Conservation (phyloP, 1,284 basidiomycete genomes). For the Cystobasidium sp. region DNA sequence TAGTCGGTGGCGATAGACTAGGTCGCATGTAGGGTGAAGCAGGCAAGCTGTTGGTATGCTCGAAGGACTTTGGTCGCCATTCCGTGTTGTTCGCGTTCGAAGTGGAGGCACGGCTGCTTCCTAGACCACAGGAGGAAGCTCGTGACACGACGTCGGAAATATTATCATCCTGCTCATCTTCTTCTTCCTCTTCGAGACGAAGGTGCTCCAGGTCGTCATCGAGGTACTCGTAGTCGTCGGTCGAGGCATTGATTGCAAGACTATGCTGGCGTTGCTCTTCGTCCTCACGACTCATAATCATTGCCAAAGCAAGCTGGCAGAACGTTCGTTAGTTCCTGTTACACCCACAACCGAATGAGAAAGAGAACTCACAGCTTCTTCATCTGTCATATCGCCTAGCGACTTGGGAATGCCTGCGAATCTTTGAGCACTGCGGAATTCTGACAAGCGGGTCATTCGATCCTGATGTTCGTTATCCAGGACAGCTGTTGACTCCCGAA, state of each 20-base stretch:
- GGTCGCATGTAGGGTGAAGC: constrained; percentile 31
- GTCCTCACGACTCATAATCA: constrained; percentile 51
- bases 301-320: constrained; percentile 46
- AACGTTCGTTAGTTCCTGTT: not conserved
- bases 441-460: constrained; percentile 13
- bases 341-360: no score
- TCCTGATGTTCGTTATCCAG: constrained; percentile 47
- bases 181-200: constrained; percentile 7
- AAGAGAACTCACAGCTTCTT: constrained; percentile 46
- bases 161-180: constrained; percentile 8
- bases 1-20: constrained; percentile 36
- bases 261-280: constrained; percentile 42
- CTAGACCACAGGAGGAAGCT: constrained; percentile 23
- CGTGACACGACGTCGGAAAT: constrained; percentile 12
- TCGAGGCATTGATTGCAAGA: constrained; percentile 35
- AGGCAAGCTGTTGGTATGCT: not conserved
- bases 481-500: constrained; percentile 48
- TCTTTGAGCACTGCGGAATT: constrained; percentile 5
- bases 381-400: constrained; percentile 50
- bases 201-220: constrained; percentile 18
- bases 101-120: constrained; percentile 9
- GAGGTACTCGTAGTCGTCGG: constrained; percentile 44
- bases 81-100: not conserved
- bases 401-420: constrained; percentile 24
- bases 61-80: constrained; percentile 3